A percentile compares a stretch with the other conserved stretches of the same genome.
phyloP scores from a whole-genome alignment of 805 yeast species.

The Ogataea nakhonphanomensis region DNA sequence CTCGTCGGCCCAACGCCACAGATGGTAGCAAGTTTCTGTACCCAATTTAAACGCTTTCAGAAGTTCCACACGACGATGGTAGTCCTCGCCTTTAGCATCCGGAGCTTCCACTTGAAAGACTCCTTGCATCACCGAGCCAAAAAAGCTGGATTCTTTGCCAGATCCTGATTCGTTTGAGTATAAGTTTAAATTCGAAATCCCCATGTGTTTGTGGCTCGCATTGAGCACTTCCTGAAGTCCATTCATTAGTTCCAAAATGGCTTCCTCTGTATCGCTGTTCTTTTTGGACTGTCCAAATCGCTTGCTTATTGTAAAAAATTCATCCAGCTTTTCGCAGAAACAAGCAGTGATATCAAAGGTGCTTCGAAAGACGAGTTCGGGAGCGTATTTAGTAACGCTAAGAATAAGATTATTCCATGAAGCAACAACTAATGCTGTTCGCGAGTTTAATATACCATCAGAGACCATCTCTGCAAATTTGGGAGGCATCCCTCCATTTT shows the following conservation, averaged over 20 bases:
- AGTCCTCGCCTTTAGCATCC: conserved; percentile 44
- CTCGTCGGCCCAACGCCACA: conserved; percentile 71
- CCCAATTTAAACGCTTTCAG: conserved; percentile 64
- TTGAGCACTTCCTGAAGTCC: conserved; percentile 68
- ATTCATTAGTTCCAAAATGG: conserved; percentile 43
- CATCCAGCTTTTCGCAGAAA: conserved; percentile 28
- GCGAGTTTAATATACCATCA: conserved; percentile 23
- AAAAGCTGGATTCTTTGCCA: conserved; percentile 46
- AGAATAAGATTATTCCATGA: conserved; percentile 29
- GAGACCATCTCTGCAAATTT: conserved; percentile 26
- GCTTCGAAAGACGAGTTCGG: conserved; percentile 25
- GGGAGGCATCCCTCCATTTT: conserved; percentile 12
- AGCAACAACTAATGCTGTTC: conserved; percentile 22
- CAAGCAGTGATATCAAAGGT: conserved; percentile 24
- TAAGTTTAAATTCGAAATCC: conserved; percentile 18
- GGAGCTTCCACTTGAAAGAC: conserved; percentile 74
- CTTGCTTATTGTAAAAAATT: conserved; percentile 21
- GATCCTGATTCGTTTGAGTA: conserved; percentile 14
- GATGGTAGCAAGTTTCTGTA: conserved; percentile 47
- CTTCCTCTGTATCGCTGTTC: conserved; percentile 31
- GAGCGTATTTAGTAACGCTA: conserved; percentile 23
- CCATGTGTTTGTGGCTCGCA: conserved; percentile 52
- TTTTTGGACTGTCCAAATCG: conserved; percentile 17
- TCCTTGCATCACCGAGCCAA: conserved; percentile 71
- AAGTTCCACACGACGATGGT: conserved; percentile 52